Conservation (phyloP, 2,329 filamentous ascomycete species). For the Paraphaeosphaeria sporulosa region DNA sequence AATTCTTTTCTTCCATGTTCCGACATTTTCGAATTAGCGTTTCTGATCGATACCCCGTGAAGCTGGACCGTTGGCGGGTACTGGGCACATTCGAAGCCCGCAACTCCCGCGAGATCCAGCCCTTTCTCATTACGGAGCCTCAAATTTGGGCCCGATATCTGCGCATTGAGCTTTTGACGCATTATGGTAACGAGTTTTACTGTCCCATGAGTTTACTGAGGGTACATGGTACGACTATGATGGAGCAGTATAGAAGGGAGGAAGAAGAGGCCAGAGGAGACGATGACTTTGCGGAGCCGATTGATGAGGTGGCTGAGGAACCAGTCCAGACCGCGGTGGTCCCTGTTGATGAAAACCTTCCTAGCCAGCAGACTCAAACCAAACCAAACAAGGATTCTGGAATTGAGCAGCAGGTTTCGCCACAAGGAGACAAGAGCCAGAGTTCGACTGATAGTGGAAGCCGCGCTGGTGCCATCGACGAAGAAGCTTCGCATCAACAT, state of each 20-base stretch:
- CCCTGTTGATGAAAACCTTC: constrained; percentile 33
- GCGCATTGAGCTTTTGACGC: constrained; percentile 87
- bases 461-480: not conserved
- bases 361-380: constrained; percentile 29
- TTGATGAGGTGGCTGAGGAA: constrained; percentile 52
- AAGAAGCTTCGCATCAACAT: not conserved
- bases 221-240: constrained; percentile 91
- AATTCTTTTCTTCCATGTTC: constrained; percentile 98
- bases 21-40: constrained; percentile 90
- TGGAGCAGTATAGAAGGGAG: constrained; percentile 92
- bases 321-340: constrained; percentile 46
- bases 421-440: constrained; percentile 5
- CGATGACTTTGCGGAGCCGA: constrained; percentile 68
- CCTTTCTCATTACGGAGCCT: constrained; percentile 92
- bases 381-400: constrained; percentile 19
- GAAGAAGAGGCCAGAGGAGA: constrained; percentile 69
- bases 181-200: constrained; percentile 97
- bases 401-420: not conserved
- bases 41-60: constrained; percentile 92
- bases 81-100: constrained; percentile 88
- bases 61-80: constrained; percentile 88
- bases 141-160: constrained; percentile 96
- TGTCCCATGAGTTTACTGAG: constrained; percentile 90
- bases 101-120: constrained; percentile 92
- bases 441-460: constrained; percentile 4